Percentiles rank a stretch among this genome's conserved stretches.
phyloP scores from a whole-genome alignment of 306 rosid genomes.

The Prunus padus region DNA sequence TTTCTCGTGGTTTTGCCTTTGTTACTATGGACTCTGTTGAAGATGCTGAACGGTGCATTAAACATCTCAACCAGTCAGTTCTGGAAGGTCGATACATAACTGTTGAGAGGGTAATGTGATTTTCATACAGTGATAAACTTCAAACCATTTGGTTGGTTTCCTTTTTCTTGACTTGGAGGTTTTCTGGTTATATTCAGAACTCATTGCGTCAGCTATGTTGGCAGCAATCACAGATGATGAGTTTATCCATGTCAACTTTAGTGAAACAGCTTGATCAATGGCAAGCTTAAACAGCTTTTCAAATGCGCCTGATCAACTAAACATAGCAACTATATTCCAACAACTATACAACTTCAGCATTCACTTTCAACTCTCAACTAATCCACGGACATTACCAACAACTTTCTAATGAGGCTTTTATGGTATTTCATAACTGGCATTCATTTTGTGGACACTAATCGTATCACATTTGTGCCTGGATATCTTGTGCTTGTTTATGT shows the following conservation, averaged over 20 bases:
- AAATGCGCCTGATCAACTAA: slow-evolving; percentile 92
- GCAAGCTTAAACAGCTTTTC: slow-evolving; percentile 93
- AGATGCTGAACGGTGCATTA: slow-evolving; percentile 81
- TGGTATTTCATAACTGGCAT: slow-evolving; percentile 86
- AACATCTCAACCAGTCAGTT: slow-evolving; percentile 92
- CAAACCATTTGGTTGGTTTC: slow-evolving; percentile 26
- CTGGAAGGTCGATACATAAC: slow-evolving; percentile 95
- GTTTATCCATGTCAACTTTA: slow-evolving; percentile 95
- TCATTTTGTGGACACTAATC: slow-evolving; percentile 48
- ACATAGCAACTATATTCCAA: slow-evolving; percentile 97
- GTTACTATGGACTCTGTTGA: slow-evolving; percentile 78
- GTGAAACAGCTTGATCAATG: slow-evolving; percentile 96
- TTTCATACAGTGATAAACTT: slow-evolving; percentile 23
- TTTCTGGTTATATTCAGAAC: slow-evolving; percentile 97
- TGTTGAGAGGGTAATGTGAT: slow-evolving; percentile 80
- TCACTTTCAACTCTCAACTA: slow-evolving; percentile 92
- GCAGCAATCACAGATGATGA: slow-evolving; percentile 98
- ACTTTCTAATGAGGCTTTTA: slow-evolving; percentile 86
- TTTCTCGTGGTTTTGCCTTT: slow-evolving; percentile 97
- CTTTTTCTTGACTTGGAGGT: slow-evolving; percentile 78
- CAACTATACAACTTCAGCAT: slow-evolving; percentile 97
- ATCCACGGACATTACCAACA: slow-evolving; percentile 97
- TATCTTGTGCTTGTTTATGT: slow-evolving; percentile 27
- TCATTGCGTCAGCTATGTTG: slow-evolving; percentile 91
- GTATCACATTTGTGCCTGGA: slow-evolving; percentile 33